These are phyloP conservation scores for Talaromyces verruculosus DNA, from an alignment of 2,329 filamentous ascomycete genomes.

Conservation along the genomic window DNA sequence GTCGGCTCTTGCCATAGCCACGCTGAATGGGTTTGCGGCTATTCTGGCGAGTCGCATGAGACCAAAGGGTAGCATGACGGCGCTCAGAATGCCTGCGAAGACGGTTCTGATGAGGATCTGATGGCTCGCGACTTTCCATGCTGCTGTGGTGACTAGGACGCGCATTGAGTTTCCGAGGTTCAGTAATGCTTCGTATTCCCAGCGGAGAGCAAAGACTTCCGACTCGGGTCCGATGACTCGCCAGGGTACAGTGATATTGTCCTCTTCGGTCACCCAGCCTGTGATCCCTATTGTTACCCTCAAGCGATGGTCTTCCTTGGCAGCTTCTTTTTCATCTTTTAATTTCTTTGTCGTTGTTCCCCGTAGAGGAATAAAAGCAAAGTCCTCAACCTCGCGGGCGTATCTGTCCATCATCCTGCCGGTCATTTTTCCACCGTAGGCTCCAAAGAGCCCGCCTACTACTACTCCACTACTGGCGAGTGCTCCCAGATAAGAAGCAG, in stretches of 20 bases:
- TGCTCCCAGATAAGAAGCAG: conserved; percentile 75
- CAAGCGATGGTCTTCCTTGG: conserved; percentile 62
- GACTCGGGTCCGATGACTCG: conserved; percentile 67
- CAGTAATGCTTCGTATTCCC: conserved; percentile 74
- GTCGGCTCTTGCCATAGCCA: conserved; percentile 73
- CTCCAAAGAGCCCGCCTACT: conserved; percentile 83
- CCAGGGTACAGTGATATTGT: conserved; percentile 78
- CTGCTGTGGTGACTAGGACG: conserved; percentile 72
- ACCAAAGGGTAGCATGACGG: conserved; percentile 68
- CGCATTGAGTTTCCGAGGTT: conserved; percentile 77
- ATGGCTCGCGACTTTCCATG: conserved; percentile 71
- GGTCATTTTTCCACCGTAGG: conserved; percentile 82
- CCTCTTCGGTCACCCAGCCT: conserved; percentile 73
- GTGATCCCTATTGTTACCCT: conserved; percentile 80
- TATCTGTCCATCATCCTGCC: conserved; percentile 88
- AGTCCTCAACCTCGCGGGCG: conserved; percentile 80
- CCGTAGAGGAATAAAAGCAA: conserved; percentile 76
- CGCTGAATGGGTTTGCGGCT: conserved; percentile 78
- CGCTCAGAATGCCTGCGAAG: conserved; percentile 63
- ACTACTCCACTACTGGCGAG: conserved; percentile 76
- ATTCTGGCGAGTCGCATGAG: conserved; percentile 65
- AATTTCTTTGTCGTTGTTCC: conserved; percentile 51
- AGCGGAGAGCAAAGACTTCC: conserved; percentile 80
- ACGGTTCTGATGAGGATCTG: conserved; percentile 74
- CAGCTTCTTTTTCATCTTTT: conserved; percentile 41